Base-by-base conservation (phyloP, 2,329 filamentous ascomycete species). In the Ascochyta fabae region DNA sequence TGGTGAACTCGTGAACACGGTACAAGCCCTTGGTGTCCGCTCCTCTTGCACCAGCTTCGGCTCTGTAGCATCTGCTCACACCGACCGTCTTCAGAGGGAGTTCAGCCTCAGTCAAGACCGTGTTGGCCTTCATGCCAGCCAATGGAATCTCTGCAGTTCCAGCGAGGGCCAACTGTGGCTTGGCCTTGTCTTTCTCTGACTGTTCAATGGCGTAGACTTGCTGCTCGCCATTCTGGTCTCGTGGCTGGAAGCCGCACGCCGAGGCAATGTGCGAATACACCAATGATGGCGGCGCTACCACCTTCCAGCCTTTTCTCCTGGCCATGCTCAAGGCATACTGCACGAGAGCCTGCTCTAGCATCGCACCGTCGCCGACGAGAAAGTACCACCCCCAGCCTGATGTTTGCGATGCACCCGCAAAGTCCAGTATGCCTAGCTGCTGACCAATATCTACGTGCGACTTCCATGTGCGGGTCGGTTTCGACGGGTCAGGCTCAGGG, bases 331-430 rank as follows among this genome's bases (percentile, higher is more conserved):
- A 82, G 0, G 95, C 88, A 74, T 96, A 97, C 73, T 94, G 89
- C 12, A 98, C 80, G 3, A 99, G 84, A 0, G 95, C 95, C 72
- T 98, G 94, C 77, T 99, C 95, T n/a, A 99, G 84, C 74, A 95
- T 86, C 0, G 93, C 93, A 8, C 88, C 95, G 70, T 96, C 93
- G 71, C 94, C 91, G n/a, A 91, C 81, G 10, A 99, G 86, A 77
- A 92, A 98, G 79, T 99, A 99, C 91, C 92, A 99, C 1, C 95
- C 95, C 94, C 94, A 99, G 34, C 95, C 95, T 3, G 89, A 91
- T 1, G 91, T 88, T n/a, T 85, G 87, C 2, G 88, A 88, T 5
- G 92, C 92, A 56, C 84, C 88, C 5, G 89, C 82, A 70, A 99
- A 97, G 78, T 99, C 94, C 47, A 99, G 81, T n/a, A 99, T 83